These are phyloP conservation scores for Blyttiomyces sp. DNA, from an alignment of 371 early-diverging fungal species.

Conservation along the genomic window DNA sequence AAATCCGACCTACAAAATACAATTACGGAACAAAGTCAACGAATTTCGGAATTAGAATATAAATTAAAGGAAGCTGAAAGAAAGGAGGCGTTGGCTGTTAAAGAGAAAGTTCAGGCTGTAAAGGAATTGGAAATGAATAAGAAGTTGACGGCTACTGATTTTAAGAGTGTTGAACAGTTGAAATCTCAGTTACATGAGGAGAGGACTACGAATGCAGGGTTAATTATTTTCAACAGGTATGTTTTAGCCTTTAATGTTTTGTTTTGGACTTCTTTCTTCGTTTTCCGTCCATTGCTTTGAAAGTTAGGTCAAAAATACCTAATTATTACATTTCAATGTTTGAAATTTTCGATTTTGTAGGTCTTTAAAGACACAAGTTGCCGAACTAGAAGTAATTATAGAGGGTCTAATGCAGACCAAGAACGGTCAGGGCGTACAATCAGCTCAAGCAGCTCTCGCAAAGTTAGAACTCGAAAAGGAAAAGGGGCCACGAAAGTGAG, in stretches of 20 bases:
- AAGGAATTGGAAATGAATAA: conserved; percentile 24
- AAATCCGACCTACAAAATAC: conserved; percentile 8
- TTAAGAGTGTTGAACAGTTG: conserved; percentile 19
- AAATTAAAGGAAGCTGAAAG: conserved; percentile 15
- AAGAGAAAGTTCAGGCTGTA: conserved; percentile 9
- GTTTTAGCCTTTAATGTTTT: neutral
- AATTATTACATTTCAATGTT: no score
- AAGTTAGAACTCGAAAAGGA: neutral
- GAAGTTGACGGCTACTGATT: conserved; percentile 21
- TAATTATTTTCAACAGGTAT: conserved; percentile 27
- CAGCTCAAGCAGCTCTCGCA: neutral
- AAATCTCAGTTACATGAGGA: conserved; percentile 30
- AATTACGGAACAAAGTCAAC: conserved; percentile 18
- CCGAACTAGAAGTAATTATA: conserved; percentile 28
- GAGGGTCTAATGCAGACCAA: conserved; percentile 18
- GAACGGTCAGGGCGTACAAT: neutral
- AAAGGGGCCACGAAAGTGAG: no score
- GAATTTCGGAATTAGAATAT: conserved; percentile 21
- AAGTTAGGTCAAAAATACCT: no score
- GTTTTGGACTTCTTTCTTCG: neutral
- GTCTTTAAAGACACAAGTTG: conserved; percentile 25
- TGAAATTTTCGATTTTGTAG: no score
- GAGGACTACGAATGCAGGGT: conserved; percentile 23
- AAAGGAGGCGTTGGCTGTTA: conserved; percentile 12
- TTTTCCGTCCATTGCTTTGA: no score